Conservation (phyloP, 129 eudicot genomes). For the Apium graveolens region DNA sequence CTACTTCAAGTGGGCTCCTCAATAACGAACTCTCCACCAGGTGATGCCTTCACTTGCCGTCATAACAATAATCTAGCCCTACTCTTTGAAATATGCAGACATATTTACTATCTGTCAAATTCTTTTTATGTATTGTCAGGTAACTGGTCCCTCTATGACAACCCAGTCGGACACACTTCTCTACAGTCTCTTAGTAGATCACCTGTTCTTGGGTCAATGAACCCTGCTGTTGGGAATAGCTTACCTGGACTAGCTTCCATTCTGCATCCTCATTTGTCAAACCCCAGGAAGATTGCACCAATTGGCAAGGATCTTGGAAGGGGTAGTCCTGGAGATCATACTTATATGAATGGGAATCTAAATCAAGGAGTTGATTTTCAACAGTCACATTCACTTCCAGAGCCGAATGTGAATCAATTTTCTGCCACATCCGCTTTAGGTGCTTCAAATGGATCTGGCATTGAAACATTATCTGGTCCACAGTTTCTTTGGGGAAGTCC, state of each 20-base stretch:
- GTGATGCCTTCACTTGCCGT: conserved; percentile 22
- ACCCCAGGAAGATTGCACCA: conserved; percentile 51
- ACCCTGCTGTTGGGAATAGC: conserved; percentile 38
- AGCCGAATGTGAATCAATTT: conserved; percentile 38
- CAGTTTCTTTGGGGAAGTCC: conserved; percentile 91
- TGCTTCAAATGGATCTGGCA: conserved; percentile 47
- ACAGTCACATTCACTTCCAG: conserved; percentile 65
- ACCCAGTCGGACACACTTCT: conserved; percentile 54
- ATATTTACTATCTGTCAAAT: conserved; percentile 8
- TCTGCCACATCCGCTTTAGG: conserved; percentile 46
- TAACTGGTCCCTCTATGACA: conserved; percentile 53
- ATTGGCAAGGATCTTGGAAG: conserved; percentile 56
- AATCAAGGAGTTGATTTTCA: conserved; percentile 33
- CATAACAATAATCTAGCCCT: not conserved
- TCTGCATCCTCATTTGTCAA: conserved; percentile 34
- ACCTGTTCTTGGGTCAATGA: conserved; percentile 40
- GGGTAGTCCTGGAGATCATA: conserved; percentile 32
- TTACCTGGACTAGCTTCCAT: conserved; percentile 59
- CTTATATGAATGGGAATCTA: conserved; percentile 30
- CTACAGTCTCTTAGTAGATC: conserved; percentile 57
- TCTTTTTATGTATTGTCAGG: conserved; percentile 26
- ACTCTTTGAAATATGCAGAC: not conserved
- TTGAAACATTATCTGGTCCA: conserved; percentile 70
- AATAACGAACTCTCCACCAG: conserved; percentile 66
- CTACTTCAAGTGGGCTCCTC: conserved; percentile 58